Conservation (phyloP, 805 yeast species). For the Teunomyces barrocoloradensis region DNA sequence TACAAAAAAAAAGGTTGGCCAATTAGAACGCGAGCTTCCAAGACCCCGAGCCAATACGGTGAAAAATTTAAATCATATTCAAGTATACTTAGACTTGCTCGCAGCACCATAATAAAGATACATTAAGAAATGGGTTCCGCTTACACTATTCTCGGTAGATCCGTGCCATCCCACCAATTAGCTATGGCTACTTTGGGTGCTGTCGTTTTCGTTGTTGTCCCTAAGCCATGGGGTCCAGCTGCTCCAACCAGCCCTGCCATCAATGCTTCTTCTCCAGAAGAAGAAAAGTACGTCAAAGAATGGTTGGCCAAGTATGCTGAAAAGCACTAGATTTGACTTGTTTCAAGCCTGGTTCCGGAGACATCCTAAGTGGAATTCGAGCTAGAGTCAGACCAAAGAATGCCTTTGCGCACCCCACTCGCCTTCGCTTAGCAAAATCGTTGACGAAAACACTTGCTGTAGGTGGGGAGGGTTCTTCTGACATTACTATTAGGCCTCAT, state of each 20-base stretch:
- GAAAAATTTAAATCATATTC: conserved; percentile 1
- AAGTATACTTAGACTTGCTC: not conserved
- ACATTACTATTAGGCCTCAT: not conserved
- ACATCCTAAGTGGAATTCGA: not conserved
- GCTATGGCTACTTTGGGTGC: conserved; percentile 79
- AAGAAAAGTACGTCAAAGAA: conserved; percentile 75
- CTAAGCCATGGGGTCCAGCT: conserved; percentile 71
- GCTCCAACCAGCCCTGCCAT: conserved; percentile 64
- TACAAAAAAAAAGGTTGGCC: not conserved
- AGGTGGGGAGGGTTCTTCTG: too few species aligned
- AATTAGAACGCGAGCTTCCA: not conserved
- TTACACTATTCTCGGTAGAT: conserved; percentile 79
- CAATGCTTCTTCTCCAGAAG: conserved; percentile 80
- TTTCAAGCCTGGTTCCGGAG: not conserved
- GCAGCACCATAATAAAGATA: conserved; percentile 1
- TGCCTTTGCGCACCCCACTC: not conserved
- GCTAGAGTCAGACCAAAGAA: not conserved
- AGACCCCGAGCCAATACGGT: conserved; percentile 2
- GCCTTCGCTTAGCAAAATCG: too few species aligned
- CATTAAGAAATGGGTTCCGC: conserved; percentile 69
- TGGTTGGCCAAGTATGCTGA: conserved; percentile 58
- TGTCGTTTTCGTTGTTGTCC: conserved; percentile 59
- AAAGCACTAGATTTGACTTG: conserved; percentile 13
- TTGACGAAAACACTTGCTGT: too few species aligned
- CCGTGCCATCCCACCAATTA: conserved; percentile 78